phyloP scores from a whole-genome alignment of 2,329 filamentous ascomycete genomes.

The Diaporthe amygdali region DNA sequence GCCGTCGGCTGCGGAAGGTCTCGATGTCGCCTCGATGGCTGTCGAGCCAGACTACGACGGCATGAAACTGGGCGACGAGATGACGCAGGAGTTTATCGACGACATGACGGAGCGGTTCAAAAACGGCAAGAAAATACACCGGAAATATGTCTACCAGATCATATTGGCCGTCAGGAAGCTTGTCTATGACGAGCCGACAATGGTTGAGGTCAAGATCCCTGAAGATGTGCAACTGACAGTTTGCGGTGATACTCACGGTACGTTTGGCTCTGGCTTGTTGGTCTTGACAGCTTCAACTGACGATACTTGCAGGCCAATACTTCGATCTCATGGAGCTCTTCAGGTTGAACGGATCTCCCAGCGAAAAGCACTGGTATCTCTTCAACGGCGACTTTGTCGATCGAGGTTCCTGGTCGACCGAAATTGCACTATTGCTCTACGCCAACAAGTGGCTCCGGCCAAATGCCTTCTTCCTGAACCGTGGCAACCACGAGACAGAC shows the following conservation, averaged over 20 bases:
- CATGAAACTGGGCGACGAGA: constrained; percentile 74
- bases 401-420: constrained; percentile 96
- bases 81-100: constrained; percentile 96
- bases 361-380: constrained; percentile 87
- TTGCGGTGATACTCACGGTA: constrained; percentile 96
- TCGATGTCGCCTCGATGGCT: constrained; percentile 84
- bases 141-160: constrained; percentile 98
- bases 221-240: constrained; percentile 84
- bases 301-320: constrained; percentile 75
- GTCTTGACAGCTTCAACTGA: constrained; percentile 28
- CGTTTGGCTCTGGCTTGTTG: constrained; percentile 33
- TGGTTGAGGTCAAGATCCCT: constrained; percentile 90
- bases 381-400: constrained; percentile 99
- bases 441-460: constrained; percentile 97
- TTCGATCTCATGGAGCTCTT: constrained; percentile 98
- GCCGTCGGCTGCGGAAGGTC: constrained; percentile 87
- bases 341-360: constrained; percentile 83
- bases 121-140: constrained; percentile 91
- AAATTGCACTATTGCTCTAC: constrained; percentile 91
- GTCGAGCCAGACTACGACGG: constrained; percentile 90
- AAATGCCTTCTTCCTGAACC: constrained; percentile 89
- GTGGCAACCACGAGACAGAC: constrained; percentile 98
- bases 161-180: constrained; percentile 88
- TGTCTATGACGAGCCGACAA: constrained; percentile 90
- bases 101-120: constrained; percentile 98